Evolutionary conservation across 2,329 filamentous ascomycete species (phyloP).

Genomic region (Stagonosporopsis cucurbitacearum): DNA sequence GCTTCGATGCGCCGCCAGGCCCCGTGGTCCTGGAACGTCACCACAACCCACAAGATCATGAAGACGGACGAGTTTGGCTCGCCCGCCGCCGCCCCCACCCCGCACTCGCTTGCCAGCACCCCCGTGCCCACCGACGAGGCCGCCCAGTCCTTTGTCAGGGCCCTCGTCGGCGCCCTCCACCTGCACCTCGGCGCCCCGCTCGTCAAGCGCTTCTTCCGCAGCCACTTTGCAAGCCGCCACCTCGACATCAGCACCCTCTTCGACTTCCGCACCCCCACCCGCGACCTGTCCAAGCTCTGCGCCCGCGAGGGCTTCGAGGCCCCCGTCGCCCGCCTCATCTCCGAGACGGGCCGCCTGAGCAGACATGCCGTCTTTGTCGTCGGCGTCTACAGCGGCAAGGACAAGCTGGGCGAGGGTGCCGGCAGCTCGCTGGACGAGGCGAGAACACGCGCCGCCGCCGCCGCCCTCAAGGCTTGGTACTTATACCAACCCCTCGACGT

Average conservation of each 20-base stretch:
- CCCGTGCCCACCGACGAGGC: constrained; percentile 61
- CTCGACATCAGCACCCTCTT: constrained; percentile 81
- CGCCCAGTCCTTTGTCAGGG: constrained; percentile 78
- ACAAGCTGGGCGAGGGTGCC: constrained; percentile 91
- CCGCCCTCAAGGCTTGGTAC: constrained; percentile 92
- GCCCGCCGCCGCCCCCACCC: constrained; percentile 41
- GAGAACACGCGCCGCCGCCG: constrained; percentile 78
- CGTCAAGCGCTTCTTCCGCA: constrained; percentile 81
- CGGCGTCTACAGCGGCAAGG: constrained; percentile 87
- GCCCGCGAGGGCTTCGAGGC: constrained; percentile 86
- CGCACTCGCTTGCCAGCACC: constrained; percentile 30
- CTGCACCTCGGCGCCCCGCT: constrained; percentile 79
- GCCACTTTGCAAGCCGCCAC: constrained; percentile 81
- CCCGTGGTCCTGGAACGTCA: constrained; percentile 48
- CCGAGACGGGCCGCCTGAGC: constrained; percentile 86
- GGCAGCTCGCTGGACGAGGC: constrained; percentile 80
- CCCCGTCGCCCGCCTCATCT: constrained; percentile 84
- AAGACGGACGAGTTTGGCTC: constrained; percentile 88
- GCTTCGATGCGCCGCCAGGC: constrained; percentile 30
- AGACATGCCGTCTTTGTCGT: constrained; percentile 91
- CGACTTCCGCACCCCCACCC: constrained; percentile 80
- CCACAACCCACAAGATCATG: constrained; percentile 72
- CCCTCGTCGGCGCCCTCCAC: constrained; percentile 84
- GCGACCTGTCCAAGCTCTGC: constrained; percentile 83
- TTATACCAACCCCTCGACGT: constrained; percentile 78